These are phyloP conservation scores for Leucosporidium yakuticum DNA, from an alignment of 768 basidiomycete genomes.

Conservation along the genomic window DNA sequence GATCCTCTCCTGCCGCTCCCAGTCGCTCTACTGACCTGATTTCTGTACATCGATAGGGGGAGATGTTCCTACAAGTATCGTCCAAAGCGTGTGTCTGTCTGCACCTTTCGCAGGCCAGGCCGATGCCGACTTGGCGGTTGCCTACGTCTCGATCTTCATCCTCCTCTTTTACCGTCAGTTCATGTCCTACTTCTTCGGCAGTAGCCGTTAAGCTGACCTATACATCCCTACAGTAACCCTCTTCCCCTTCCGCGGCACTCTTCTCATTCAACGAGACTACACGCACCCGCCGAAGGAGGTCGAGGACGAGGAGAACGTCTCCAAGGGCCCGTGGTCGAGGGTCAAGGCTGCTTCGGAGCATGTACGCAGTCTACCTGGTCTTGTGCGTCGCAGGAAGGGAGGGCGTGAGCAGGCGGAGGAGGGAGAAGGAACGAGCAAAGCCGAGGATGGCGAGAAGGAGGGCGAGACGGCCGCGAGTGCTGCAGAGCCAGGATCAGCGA, in stretches of 20 bases:
- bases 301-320: not conserved
- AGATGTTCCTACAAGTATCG: slow-evolving; percentile 52
- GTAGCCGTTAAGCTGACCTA: not conserved
- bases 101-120: slow-evolving; percentile 38
- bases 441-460: not conserved
- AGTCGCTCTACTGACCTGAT: too few species aligned
- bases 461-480: too few species aligned
- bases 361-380: not conserved
- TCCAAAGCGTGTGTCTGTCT: slow-evolving; percentile 63
- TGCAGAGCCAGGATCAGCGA: too few species aligned
- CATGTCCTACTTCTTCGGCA: not conserved
- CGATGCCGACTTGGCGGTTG: slow-evolving; percentile 55
- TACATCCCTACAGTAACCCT: slow-evolving; percentile 51
- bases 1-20: not conserved
- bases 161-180: not conserved
- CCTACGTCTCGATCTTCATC: slow-evolving; percentile 14
- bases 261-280: not conserved
- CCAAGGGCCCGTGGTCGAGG: not conserved
- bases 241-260: slow-evolving; percentile 48
- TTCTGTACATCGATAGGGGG: not conserved
- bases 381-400: not conserved
- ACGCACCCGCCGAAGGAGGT: not conserved
- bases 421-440: not conserved
- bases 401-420: not conserved
- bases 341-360: not conserved